These are phyloP conservation scores for Mesembryanthemum crystallinum DNA, from an alignment of 148 eudicot species.

Conservation along the genomic window DNA sequence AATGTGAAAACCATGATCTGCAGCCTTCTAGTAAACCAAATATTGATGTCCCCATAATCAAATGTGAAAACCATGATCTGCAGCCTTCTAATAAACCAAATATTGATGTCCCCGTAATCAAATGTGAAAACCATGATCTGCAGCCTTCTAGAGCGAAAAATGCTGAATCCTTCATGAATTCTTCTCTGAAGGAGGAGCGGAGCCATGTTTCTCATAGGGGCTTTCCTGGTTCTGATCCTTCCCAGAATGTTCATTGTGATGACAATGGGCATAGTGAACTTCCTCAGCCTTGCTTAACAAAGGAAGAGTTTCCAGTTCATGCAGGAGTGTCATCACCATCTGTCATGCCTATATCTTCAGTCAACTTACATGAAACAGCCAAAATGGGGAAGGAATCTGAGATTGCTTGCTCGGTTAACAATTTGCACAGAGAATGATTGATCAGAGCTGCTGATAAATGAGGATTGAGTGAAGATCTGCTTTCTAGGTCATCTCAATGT, in stretches of 20 bases:
- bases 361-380: neutral
- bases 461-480: neutral
- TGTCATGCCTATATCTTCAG: neutral
- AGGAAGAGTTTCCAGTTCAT: neutral
- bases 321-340: neutral
- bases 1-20: constrained; percentile 4
- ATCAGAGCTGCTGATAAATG: neutral
- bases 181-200: neutral
- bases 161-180: neutral
- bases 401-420: neutral
- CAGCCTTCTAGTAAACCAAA: neutral
- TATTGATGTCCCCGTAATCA: neutral
- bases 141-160: neutral
- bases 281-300: neutral
- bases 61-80: constrained; percentile 4
- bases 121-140: constrained; percentile 4
- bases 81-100: neutral
- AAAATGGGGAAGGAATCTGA: neutral
- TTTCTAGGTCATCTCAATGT: neutral
- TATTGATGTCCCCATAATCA: neutral
- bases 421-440: neutral
- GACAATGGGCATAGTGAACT: neutral
- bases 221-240: neutral
- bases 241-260: constrained; percentile 16
- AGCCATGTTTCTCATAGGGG: neutral